Base-by-base conservation (phyloP, 2,329 filamentous ascomycete species). In the Penicillium sp. region DNA sequence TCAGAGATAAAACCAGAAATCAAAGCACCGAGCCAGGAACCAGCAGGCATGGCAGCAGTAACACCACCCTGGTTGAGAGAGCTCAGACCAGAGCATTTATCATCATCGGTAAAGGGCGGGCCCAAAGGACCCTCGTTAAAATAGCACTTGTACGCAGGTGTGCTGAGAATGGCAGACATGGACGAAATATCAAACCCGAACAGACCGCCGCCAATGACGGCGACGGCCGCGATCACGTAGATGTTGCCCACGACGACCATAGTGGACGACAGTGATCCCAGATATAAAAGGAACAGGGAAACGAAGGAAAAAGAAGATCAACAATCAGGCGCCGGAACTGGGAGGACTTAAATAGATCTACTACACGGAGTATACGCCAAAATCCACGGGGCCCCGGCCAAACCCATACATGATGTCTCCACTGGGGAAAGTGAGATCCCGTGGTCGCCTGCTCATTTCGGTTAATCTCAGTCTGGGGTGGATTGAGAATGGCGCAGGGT, bases 11-110 rank as follows among this genome's bases (percentile, higher is more conserved):
- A 76, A 64, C 66, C 66, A n/a, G 79, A 81, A 38, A 69, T 55
- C 35, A 82, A 63, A 46, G 79, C 77, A 46, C 78, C 85, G 26
- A 84, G 66, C 49, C 85, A 80, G 1, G 83, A 86, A n/a, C 85
- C 85, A 35, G 80, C 84, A 6, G 84, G 81, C 84, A 88, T 87
- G 3, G 84, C 73, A 16, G 84, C 83, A 1, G 83, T 85, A 59
- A 88, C 87, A 26, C 77, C 83, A 29, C 82, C 84, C 66, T 87
- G 84, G 0, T 74, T 69, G 52, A 78, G 57, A 2, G 72, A 58
- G 4, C 46, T 62, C 2, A 75, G 74, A 37, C 77, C 77, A 14
- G 66, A 65, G 58, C 77, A 79, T 3, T 63, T 24, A 1, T 57
- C 55, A 16, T 56, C 46, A 27, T 65, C 55, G 8, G 63, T 87